A percentile compares a stretch with the other conserved stretches of the same genome.
These are phyloP conservation scores for Nematodospora anomalae DNA, from an alignment of 1,139 yeast species.

Conservation along the genomic window DNA sequence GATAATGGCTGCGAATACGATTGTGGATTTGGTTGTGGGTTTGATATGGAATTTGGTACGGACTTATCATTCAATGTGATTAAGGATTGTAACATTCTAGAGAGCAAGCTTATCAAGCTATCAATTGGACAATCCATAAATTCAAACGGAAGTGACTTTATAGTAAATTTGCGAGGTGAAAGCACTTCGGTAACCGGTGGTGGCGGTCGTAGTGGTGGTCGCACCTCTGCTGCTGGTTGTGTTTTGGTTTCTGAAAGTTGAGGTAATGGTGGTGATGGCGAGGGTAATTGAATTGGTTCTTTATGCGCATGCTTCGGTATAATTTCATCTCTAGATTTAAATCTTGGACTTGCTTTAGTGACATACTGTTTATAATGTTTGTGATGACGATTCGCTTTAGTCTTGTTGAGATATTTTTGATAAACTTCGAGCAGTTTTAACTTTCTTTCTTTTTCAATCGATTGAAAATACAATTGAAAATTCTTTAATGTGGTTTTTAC, in stretches of 20 bases:
- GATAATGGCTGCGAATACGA: constrained; percentile 12
- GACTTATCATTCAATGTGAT: constrained; percentile 65
- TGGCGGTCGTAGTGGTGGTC: constrained; percentile 3
- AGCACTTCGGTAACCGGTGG: not conserved
- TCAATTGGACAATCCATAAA: constrained; percentile 69
- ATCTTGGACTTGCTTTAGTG: constrained; percentile 2
- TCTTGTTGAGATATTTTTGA: constrained; percentile 23
- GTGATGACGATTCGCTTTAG: constrained; percentile 12
- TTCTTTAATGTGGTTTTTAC: constrained; percentile 19
- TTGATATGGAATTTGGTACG: constrained; percentile 38
- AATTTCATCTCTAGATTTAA: constrained; percentile 1
- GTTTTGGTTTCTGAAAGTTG: not conserved
- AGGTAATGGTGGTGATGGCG: constrained; percentile 1
- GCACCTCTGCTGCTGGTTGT: not conserved
- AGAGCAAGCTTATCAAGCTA: constrained; percentile 67
- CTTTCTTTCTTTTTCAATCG: constrained; percentile 24
- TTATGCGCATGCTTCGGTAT: not conserved
- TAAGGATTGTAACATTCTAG: constrained; percentile 77
- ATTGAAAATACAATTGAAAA: constrained; percentile 27
- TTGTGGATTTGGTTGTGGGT: constrained; percentile 21
- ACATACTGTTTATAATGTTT: constrained; percentile 3
- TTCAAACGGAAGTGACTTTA: constrained; percentile 46
- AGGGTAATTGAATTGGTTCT: not conserved
- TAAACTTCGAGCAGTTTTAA: constrained; percentile 27
- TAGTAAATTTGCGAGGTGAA: not conserved